Evolutionary conservation across 257 asterid genomes (phyloP).

Genomic region (Euphrasia confusa): DNA sequence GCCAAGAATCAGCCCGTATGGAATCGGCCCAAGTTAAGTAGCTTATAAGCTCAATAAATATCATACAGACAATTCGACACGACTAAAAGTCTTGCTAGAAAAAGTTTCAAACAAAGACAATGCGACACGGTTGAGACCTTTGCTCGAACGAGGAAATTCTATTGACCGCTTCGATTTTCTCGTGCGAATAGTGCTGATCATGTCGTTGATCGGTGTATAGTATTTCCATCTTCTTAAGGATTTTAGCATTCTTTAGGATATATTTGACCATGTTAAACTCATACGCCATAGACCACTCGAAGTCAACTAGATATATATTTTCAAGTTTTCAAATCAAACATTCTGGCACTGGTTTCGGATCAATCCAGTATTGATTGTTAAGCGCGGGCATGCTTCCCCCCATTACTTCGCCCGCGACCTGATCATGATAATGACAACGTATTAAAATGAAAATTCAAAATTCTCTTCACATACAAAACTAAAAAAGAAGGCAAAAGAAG

Average conservation of each 20-base stretch:
- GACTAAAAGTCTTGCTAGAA: no score
- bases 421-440: no score
- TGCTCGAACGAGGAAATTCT: background rate
- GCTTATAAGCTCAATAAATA: no score
- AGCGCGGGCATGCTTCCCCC: no score
- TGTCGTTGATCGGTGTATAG: background rate
- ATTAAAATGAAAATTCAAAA: no score
- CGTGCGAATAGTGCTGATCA: background rate
- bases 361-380: background rate
- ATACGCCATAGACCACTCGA: background rate
- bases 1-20: conserved; percentile 68
- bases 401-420: no score
- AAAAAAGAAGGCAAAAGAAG: no score
- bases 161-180: background rate
- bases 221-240: background rate
- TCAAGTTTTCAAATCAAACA: background rate
- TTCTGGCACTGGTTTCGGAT: background rate
- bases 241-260: background rate
- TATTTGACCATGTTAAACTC: background rate
- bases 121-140: background rate
- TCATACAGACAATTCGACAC: no score
- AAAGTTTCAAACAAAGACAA: background rate
- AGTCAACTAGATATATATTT: background rate
- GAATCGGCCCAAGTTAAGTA: conserved; percentile 60
- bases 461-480: no score